These are phyloP conservation scores for Daedaleopsis sinensis DNA, from an alignment of 768 basidiomycete species.

Conservation along the genomic window DNA sequence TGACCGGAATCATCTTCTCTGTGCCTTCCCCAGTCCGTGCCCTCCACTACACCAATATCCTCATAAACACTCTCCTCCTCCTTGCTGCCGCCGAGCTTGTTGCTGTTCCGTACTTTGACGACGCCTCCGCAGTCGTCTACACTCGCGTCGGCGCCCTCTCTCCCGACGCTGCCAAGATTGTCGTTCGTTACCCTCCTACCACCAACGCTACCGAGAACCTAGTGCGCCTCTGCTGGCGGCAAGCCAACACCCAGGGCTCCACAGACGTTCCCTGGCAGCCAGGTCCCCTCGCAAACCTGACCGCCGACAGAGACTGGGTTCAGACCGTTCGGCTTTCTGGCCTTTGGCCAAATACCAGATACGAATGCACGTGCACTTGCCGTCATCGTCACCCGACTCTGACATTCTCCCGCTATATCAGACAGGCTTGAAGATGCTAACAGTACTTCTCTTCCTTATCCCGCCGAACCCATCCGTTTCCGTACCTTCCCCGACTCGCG, in stretches of 20 bases:
- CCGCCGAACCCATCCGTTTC: slow-evolving; percentile 56
- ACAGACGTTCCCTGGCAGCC: slow-evolving; percentile 46
- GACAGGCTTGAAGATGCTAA: slow-evolving; percentile 48
- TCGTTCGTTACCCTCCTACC: slow-evolving; percentile 64
- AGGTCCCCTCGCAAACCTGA: slow-evolving; percentile 53
- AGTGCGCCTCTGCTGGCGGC: slow-evolving; percentile 51
- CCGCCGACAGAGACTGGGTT: slow-evolving; percentile 58
- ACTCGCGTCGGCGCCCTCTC: slow-evolving; percentile 73
- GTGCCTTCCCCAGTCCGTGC: slow-evolving; percentile 33
- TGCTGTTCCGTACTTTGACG: slow-evolving; percentile 55
- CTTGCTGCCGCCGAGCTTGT: slow-evolving; percentile 50
- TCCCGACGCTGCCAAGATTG: slow-evolving; percentile 62
- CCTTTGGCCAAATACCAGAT: slow-evolving; percentile 70
- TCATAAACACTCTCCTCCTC: slow-evolving; percentile 44
- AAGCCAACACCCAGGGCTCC: slow-evolving; percentile 24
- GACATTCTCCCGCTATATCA: slow-evolving; percentile 18
- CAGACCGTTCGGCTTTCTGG: slow-evolving; percentile 52
- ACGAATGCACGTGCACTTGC: slow-evolving; percentile 58
- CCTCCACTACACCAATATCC: slow-evolving; percentile 29
- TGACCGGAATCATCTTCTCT: slow-evolving; percentile 33
- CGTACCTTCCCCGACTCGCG: slow-evolving; percentile 76
- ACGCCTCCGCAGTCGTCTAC: slow-evolving; percentile 59
- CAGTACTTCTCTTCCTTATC: slow-evolving; percentile 51
- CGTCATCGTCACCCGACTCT: slow-evolving; percentile 5
- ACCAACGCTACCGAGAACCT: slow-evolving; percentile 34